Evolutionary conservation across 106 monocot genomes (phyloP), one percentile per base, ranked within the genome.

Genomic region (Dioscorea alata): DNA sequence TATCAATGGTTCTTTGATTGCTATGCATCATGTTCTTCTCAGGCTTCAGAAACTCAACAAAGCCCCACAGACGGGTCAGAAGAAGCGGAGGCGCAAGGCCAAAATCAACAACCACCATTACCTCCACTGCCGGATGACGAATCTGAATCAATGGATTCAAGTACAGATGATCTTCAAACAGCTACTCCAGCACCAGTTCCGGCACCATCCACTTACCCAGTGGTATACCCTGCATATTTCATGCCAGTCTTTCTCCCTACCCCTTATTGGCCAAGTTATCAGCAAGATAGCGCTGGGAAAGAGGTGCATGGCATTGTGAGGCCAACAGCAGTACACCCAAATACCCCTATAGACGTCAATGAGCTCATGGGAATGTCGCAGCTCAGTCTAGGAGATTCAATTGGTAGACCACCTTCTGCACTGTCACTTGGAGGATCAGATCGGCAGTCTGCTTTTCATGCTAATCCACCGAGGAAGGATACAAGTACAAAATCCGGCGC

Each of bases 391-490:
- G 78, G 69, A 23, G 91, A 84, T 32, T 63, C 81, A 0, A 66
- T 18, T 17, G 61, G 63, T 19, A 77, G 79, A 22, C 13, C 72
- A 16, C 24, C 73, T 21, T 65, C 79, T 4, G 51, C 63, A 4
- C 73, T 82, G 12, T 84, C 86, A 71, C 67, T 74, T 18, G 84
- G 77, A 17, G 73, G 66, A 16, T 65, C 84, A 33, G 81, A 79
- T 42, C 76, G 93, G 50, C 89, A 82, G 57, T 94, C 93, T 8
- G 93, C 93, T 51, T 94, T 94, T 63, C 93, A 90, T 76, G 79
- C 93, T 20, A 89, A 88, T 62, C 83, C 80, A 8, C 68, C 83
- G 2, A 16, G 74, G n/a, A 67, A 79, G 19, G 71, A 73, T 70
- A 66, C 86, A 66, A 23, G 71, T 59, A 71, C 83, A 77, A 82